Evolutionary conservation across 2,329 filamentous ascomycete genomes (phyloP), one percentile per base, ranked within the genome.

Genomic region (Colletotrichum liaoningense): DNA sequence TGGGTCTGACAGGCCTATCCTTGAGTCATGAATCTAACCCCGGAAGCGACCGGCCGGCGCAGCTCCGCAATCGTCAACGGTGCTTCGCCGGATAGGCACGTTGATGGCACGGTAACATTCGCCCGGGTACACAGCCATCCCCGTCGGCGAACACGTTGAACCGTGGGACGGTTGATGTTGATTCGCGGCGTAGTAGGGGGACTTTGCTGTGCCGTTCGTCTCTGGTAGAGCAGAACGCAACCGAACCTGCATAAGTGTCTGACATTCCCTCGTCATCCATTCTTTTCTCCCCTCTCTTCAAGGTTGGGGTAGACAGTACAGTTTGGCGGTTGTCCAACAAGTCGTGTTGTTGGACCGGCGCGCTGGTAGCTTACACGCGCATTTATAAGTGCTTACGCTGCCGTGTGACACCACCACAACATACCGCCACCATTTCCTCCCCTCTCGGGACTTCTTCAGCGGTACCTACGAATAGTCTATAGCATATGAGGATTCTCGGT

Each of bases 1-100:
- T 12, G 26, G 55, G 42, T 12, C 56, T 56, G 12, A 3, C 59
- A 49, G 19, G 55, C 46, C 7, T 24, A 35, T 24, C 60, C 66
- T 28, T 65, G 70, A 73, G 67, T 70, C 70, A 65, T 60, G 46
- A 70, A 52, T 65, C 55, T 35, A 57, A 19, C 59, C 66, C 59
- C 33, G 42, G 22, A 30, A 60, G 55, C 52, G 62, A 49, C 46
- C 55, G 24, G 33, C 67, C 66, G 33, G 54, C 60, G 59, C 55
- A 56, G 22, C 59, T 73, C 70, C 66, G 46, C 60, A 56, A 22
- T 28, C 26, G 33, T 19, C 30, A 64, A 46, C 66, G 58, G 69
- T 54, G 46, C 59, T 46, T 35, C 22, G 24, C 24, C 54, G 46
- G 62, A 57, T n/a, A 58, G 52, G 30, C 69, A 60, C 55, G 60